Evolutionary conservation across 2,329 filamentous ascomycete genomes (phyloP), one percentile per base, ranked within the genome.

Genomic region (Diplodia corticola): DNA sequence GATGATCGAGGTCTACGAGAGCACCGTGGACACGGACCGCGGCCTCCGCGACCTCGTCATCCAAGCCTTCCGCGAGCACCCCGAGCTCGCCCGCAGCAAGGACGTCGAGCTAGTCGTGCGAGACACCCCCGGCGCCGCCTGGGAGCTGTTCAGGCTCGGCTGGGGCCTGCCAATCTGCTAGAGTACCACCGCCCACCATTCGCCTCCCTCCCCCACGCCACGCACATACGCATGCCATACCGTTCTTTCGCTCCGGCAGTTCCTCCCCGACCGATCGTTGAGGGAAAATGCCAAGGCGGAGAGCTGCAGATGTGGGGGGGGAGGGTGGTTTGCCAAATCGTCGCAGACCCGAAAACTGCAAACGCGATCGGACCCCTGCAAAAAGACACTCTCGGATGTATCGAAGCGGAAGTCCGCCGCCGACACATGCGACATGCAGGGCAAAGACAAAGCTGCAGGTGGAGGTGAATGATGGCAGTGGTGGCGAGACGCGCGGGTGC

Each of bases 61-160:
- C 55, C 80, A 83, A 68, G 74, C 80, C 2, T 83, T 84, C 74
- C 76, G 79, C 51, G 77, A 72, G 17, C 79, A 83, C 65, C 81
- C 81, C 17, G 76, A 79, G 48, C 73, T 83, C 7, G 80, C 78
- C 1, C 76, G 76, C 44, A 81, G 81, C 15, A 76, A 78, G 54
- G 81, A 83, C 57, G 76, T 84, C n/a, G 79, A 79, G 67, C 70
- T 74, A 28, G 74, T 76, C 20, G 76, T 83, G 57, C 76, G 79
- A 54, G 79, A 80, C 30, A 81, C 80, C 15, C 81, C 81, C 2
- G 75, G 74, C n/a, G 73, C 83, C 44, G 80, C 81, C 12, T 79
- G 80, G 68, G 82, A 84, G 69, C 76, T 84, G 7, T 83, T 79
- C 73, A 79, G 81, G 67, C 75, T 83, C 67, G 81, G 80, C 30